Evolutionary conservation across 441 rosid genomes (phyloP).

Genomic region (Capsella rubella): DNA sequence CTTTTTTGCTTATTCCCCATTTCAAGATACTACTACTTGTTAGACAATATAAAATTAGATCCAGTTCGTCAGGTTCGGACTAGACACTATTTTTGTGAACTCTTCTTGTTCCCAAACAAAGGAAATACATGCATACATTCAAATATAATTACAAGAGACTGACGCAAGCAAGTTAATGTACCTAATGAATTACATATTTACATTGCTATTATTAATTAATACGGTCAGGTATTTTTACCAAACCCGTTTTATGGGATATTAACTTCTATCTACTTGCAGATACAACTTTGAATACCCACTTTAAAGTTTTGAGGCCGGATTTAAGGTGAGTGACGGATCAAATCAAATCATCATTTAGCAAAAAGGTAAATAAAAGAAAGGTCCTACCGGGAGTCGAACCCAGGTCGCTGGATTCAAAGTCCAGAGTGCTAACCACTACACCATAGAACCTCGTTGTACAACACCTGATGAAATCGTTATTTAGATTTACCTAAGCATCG

Average conservation of each 20-base stretch:
- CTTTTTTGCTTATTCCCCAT: slow-evolving; percentile 4
- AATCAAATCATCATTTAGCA: neutral
- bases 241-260: neutral
- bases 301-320: neutral
- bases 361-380: slow-evolving; percentile 27
- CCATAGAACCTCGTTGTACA: slow-evolving; percentile 65
- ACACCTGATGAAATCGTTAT: neutral
- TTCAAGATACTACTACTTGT: slow-evolving; percentile 1
- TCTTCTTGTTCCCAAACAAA: neutral
- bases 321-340: neutral
- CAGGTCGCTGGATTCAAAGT: slow-evolving; percentile 99
- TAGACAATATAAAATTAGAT: neutral
- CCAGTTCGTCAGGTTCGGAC: neutral
- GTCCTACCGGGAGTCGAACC: slow-evolving; percentile 99
- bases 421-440: slow-evolving; percentile 99
- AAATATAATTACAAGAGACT: neutral
- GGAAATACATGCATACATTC: neutral
- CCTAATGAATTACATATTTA: neutral
- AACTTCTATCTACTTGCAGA: slow-evolving; percentile 5
- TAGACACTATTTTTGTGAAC: neutral
- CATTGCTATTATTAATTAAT: neutral
- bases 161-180: neutral
- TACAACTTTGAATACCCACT: neutral
- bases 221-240: neutral
- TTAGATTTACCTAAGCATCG: neutral